These are phyloP conservation scores for Musa itinerans DNA, from an alignment of 176 grass and related monocot genomes.

Conservation along the genomic window DNA sequence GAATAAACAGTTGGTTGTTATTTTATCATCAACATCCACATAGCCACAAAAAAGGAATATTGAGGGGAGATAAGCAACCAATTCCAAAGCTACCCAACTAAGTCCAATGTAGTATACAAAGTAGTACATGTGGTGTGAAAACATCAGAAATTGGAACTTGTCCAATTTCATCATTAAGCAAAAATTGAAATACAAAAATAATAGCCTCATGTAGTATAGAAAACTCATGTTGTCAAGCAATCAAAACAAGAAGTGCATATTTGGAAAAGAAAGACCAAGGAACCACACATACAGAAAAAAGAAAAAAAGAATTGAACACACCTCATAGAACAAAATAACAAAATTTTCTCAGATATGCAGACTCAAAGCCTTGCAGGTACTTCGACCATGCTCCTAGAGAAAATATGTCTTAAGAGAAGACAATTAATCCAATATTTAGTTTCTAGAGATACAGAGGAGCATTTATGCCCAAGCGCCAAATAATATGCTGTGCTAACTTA, in stretches of 20 bases:
- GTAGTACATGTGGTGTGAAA: too few species aligned
- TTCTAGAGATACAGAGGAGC: background rate
- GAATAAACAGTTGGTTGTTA: too few species aligned
- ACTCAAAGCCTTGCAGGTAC: background rate
- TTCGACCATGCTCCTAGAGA: background rate
- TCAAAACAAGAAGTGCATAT: background rate
- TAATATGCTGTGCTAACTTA: background rate
- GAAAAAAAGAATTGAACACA: too few species aligned
- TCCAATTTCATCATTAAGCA: background rate
- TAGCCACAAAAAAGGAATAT: too few species aligned
- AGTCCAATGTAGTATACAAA: too few species aligned
- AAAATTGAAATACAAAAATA: background rate
- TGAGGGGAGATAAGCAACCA: too few species aligned
- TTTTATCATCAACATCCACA: too few species aligned
- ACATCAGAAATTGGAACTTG: too few species aligned
- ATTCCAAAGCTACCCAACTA: too few species aligned
- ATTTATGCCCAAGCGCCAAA: background rate
- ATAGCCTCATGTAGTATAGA: background rate
- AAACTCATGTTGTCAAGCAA: background rate
- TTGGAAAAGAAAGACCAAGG: background rate
- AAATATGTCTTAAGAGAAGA: background rate
- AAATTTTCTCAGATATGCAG: too few species aligned
- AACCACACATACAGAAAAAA: too few species aligned
- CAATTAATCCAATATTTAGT: background rate
- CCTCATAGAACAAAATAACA: too few species aligned